Evolutionary conservation across 2,329 filamentous ascomycete genomes (phyloP).

Genomic region (Curvularia sp.): DNA sequence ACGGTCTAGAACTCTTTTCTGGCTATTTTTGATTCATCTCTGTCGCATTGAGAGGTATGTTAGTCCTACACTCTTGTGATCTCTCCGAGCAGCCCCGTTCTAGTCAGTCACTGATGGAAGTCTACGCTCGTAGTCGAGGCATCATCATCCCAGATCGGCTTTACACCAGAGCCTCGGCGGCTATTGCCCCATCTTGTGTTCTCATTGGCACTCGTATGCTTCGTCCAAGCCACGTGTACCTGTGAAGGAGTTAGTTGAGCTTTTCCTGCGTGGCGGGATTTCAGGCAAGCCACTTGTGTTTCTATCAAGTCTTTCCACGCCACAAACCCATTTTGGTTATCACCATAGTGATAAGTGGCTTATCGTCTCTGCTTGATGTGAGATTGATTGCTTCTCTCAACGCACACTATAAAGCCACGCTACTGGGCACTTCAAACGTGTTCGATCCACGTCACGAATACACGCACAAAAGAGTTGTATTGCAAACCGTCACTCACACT

Average conservation of each 20-base stretch:
- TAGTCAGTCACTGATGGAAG: background rate
- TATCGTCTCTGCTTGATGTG: no score
- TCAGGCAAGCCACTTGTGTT: background rate
- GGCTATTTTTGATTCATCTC: background rate
- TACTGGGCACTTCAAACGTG: background rate
- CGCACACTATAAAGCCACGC: no score
- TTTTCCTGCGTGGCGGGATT: background rate
- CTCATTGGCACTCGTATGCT: background rate
- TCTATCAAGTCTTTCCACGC: background rate
- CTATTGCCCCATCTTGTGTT: background rate
- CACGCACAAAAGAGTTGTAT: background rate
- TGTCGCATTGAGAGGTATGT: conserved; percentile 8
- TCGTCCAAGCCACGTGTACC: background rate
- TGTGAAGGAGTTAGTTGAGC: background rate
- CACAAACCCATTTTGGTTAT: background rate
- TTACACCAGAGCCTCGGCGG: background rate
- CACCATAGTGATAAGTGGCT: background rate
- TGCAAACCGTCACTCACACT: background rate
- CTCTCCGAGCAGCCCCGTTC: background rate
- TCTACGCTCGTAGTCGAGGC: background rate
- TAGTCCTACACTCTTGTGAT: background rate
- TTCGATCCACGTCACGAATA: background rate
- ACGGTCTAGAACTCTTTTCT: background rate
- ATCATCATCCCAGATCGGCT: background rate
- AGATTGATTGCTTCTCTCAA: background rate